These are phyloP conservation scores for Linaria vulgaris DNA, from an alignment of 257 asterid species.

Conservation along the genomic window DNA sequence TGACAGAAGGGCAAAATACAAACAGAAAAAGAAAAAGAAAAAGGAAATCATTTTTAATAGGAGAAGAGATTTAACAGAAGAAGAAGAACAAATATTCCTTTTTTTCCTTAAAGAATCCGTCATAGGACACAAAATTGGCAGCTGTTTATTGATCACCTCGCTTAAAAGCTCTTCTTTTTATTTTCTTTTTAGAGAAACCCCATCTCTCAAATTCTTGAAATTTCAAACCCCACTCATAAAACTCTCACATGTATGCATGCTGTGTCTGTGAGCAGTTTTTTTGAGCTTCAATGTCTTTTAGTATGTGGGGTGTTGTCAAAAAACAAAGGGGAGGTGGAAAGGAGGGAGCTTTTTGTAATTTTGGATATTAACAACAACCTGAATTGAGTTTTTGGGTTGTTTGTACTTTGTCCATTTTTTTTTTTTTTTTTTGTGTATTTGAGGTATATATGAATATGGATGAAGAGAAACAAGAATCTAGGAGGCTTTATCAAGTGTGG, in stretches of 20 bases:
- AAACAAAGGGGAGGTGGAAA: conserved; percentile 22
- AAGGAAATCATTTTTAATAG: background rate
- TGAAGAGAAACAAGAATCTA: conserved; percentile 41
- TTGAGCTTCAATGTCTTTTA: conserved; percentile 24
- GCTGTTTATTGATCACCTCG: conserved; percentile 45
- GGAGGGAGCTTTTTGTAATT: conserved; percentile 17
- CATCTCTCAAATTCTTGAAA: conserved; percentile 33
- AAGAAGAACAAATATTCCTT: conserved; percentile 25
- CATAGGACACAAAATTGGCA: conserved; percentile 31
- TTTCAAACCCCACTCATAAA: conserved; percentile 33
- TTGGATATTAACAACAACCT: background rate
- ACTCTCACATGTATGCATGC: conserved; percentile 33
- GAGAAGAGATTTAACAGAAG: conserved; percentile 1
- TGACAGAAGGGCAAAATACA: conserved; percentile 3
- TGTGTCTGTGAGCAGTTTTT: conserved; percentile 26
- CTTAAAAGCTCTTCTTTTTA: conserved; percentile 15
- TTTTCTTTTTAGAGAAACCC: conserved; percentile 31
- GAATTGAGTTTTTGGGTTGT: conserved; percentile 31
- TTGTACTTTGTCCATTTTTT: conserved; percentile 4
- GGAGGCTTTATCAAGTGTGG: conserved; percentile 78
- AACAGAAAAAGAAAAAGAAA: background rate
- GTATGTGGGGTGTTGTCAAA: conserved; percentile 27
- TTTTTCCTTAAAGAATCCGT: conserved; percentile 45
- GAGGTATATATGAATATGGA: conserved; percentile 51
- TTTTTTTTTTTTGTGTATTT: background rate